phyloP scores from a whole-genome alignment of 1,284 basidiomycete genomes.

The Tilletia caries region DNA sequence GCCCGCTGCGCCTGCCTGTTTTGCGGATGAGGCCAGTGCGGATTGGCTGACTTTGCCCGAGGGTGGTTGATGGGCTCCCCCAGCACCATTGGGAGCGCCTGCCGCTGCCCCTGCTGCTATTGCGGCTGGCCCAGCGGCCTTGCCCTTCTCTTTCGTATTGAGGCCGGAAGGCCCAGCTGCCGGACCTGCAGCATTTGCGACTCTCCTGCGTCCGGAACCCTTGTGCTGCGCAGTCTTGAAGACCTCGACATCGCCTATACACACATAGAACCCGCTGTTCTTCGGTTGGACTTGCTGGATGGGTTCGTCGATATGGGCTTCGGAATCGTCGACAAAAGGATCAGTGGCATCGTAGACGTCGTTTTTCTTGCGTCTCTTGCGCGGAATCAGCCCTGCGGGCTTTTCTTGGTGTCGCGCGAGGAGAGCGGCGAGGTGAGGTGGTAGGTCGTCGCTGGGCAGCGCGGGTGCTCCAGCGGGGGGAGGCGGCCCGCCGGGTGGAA shows the following conservation, averaged over 20 bases:
- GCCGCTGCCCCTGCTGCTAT: constrained; percentile 5
- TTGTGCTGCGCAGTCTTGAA: constrained; percentile 29
- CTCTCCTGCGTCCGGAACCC: neutral
- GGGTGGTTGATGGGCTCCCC: neutral
- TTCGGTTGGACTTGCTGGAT: constrained; percentile 88
- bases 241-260: constrained; percentile 46
- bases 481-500: too few species aligned
- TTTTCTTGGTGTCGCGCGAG: constrained; percentile 11
- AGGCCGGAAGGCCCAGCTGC: too few species aligned
- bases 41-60: neutral
- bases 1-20: neutral
- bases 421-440: neutral
- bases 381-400: neutral
- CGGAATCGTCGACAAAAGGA: constrained; percentile 96
- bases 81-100: neutral
- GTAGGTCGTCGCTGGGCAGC: neutral
- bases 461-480: constrained; percentile 39
- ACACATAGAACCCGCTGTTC: constrained; percentile 88
- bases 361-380: constrained; percentile 30
- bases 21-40: neutral
- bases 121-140: neutral
- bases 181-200: neutral
- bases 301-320: constrained; percentile 81
- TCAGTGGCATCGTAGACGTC: constrained; percentile 76
- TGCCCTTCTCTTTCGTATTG: too few species aligned